Evolutionary conservation across 1,139 yeast genomes (phyloP), one percentile per base, ranked within the genome.

Genomic region (Pichia sp.): DNA sequence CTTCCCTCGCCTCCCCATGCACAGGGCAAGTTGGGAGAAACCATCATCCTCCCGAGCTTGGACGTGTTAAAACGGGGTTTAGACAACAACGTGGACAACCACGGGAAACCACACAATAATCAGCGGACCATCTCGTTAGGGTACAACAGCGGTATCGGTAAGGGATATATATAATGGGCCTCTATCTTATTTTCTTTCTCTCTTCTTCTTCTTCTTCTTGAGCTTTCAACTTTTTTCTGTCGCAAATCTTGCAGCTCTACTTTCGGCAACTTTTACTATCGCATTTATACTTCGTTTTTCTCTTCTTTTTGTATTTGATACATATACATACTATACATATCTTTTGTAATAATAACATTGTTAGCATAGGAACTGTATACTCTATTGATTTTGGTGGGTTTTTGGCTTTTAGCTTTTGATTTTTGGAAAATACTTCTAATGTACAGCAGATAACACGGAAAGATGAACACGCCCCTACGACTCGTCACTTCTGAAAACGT

Each of bases 401-500:
- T n/a, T n/a, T n/a, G 40, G 10, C n/a, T 36, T 36, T 36, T 36
- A 2, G 10, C n/a, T 36, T 36, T 13, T 36, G 10, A 5, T 36
- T 13, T 36, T 36, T 3, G 16, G n/a, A 19, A 19, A 19, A 19
- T 19, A 19, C 23, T 19, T 19, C 23, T 26, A 8, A 23, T 29
- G 26, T 23, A 29, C 30, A 47, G 30, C 41, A 47, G 50, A 47
- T 34, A 51, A 45, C 36, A 29, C 49, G n/a, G 26, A n/a, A 13
- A 5, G 4, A 42, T 1, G 26, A 8, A 16, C 23, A 13, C 32
- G 10, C 15, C 30, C 13, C 36, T 31, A 46, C 23, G 49, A 46
- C 13, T 46, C 48, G 31, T 61, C 64, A 54, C 64, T 66, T 58
- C 72, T 70, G 62, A 89, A 87, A 54, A 87, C 90, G 67, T 87